Base-by-base conservation (phyloP, 768 basidiomycete genomes). In the Fomitopsis pulvina region DNA sequence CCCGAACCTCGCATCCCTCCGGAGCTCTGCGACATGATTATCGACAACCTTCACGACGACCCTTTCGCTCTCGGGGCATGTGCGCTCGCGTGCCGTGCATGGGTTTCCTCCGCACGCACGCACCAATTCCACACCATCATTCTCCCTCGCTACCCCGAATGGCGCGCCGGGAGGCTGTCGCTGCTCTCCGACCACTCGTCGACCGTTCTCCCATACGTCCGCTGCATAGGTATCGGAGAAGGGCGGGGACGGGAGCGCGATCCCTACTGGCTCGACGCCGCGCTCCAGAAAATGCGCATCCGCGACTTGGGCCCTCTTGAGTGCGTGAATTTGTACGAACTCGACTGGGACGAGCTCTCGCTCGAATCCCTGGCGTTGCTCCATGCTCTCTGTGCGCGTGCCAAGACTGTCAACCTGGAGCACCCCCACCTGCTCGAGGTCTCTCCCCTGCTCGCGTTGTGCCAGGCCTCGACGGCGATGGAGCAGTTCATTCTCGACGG, bases 21-120 rank as follows among this genome's bases (percentile, higher is more conserved):
- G 10, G 57, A 57, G 22, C 48, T 57, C n/a, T 11, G 52, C 14
- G 57, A 57, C 40, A 46, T 45, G 9, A 55, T 56, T 25, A 47
- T 58, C 40, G 57, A 58, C 38, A 26, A 53, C 26, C 45, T 58
- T 1, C 34, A 51, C n/a, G 30, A 51, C 29, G 57, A 53, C 39
- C 27, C 21, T 12, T 11, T 22, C 9, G 41, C 54, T 20, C 52
- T 58, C 7, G 39, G 44, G 8, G 50, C 22, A 9, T 53, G 52
- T n/a, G 48, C 52, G 14, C 45, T 58, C 0, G 46, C 52, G 28
- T 58, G 53, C 37, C 53, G 32, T 8, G 42, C 48, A 2, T 50
- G 54, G 25, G 34, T 55, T 10, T 30, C 51, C 10, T 47, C 51
- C 11, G 41, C 41, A 2, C 57, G 57, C 29, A 47, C 26, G 22